A percentile compares a stretch with the other conserved stretches of the same genome.
Evolutionary conservation across 2,329 filamentous ascomycete species (phyloP).

Genomic region (Calonectria ilicicola): DNA sequence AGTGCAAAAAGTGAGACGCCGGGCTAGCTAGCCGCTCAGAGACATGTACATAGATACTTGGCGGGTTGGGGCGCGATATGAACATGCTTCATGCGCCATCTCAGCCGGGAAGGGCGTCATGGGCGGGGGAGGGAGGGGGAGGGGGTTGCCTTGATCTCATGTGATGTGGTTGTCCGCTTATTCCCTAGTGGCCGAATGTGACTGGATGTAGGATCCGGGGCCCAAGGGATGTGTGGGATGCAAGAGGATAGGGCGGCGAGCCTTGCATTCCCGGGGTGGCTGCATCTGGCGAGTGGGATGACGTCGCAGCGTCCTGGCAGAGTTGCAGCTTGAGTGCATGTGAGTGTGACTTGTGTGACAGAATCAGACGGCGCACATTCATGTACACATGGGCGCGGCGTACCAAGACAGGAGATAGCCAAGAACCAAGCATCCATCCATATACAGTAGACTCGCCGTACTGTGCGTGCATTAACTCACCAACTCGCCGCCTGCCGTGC

Average conservation of each 20-base stretch:
- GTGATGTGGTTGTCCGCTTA: background rate
- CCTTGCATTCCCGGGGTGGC: slow-evolving; percentile 7
- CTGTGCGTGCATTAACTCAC: background rate
- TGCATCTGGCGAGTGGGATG: slow-evolving; percentile 11
- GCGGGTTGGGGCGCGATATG: background rate
- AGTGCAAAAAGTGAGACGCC: background rate
- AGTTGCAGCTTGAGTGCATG: background rate
- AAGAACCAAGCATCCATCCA: too few relatives aligned
- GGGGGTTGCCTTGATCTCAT: background rate
- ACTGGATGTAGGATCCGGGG: background rate
- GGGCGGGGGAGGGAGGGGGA: slow-evolving; percentile 3
- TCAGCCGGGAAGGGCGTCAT: slow-evolving; percentile 30
- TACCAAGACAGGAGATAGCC: too few relatives aligned
- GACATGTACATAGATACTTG: background rate
- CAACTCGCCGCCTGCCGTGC: too few relatives aligned
- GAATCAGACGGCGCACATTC: background rate
- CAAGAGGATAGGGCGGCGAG: slow-evolving; percentile 4
- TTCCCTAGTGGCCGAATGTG: background rate
- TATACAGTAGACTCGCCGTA: background rate
- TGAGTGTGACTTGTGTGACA: background rate
- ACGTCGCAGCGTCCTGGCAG: background rate
- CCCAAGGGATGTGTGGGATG: slow-evolving; percentile 2
- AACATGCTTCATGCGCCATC: slow-evolving; percentile 27
- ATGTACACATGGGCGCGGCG: background rate
- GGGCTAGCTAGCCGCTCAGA: slow-evolving; percentile 14